Conservation (phyloP, 352 stramenopile species). For the Globisporangium barbulae region DNA sequence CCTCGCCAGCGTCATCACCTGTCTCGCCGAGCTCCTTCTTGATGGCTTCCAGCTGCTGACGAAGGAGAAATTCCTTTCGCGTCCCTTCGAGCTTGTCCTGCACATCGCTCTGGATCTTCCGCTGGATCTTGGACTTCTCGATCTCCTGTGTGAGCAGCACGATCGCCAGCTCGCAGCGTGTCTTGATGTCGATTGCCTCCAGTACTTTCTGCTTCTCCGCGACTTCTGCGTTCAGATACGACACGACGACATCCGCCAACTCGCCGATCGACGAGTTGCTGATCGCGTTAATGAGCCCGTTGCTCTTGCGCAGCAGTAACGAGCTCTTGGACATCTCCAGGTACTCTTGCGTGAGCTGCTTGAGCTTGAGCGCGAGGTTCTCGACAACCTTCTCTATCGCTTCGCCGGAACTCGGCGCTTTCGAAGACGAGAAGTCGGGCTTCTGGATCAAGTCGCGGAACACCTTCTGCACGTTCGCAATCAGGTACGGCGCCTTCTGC, state of each 20-base stretch:
- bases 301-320: slow-evolving; percentile 48
- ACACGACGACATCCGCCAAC: slow-evolving; percentile 68
- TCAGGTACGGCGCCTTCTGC: slow-evolving; percentile 57
- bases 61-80: slow-evolving; percentile 92
- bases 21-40: slow-evolving; percentile 96
- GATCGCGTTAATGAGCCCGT: slow-evolving; percentile 60
- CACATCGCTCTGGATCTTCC: slow-evolving; percentile 69
- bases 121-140: slow-evolving; percentile 56
- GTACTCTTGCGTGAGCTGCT: slow-evolving; percentile 63
- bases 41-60: slow-evolving; percentile 98
- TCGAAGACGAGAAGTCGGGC: slow-evolving; percentile 14
- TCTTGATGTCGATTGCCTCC: slow-evolving; percentile 37
- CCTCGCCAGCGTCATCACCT: slow-evolving; percentile 36
- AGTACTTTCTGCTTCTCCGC: slow-evolving; percentile 59
- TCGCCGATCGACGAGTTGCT: slow-evolving; percentile 55
- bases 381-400: slow-evolving; percentile 28
- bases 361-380: slow-evolving; percentile 42
- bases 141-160: slow-evolving; percentile 52
- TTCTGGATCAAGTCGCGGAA: slow-evolving; percentile 13
- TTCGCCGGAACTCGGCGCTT: slow-evolving; percentile 7
- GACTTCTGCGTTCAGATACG: slow-evolving; percentile 55
- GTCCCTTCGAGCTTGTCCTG: slow-evolving; percentile 69
- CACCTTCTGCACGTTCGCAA: slow-evolving; percentile 43
- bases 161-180: slow-evolving; percentile 46
- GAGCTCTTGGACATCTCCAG: slow-evolving; percentile 65